Evolutionary conservation across 2,329 filamentous ascomycete genomes (phyloP), one percentile per base, ranked within the genome.

Genomic region (Colletotrichum musicola): DNA sequence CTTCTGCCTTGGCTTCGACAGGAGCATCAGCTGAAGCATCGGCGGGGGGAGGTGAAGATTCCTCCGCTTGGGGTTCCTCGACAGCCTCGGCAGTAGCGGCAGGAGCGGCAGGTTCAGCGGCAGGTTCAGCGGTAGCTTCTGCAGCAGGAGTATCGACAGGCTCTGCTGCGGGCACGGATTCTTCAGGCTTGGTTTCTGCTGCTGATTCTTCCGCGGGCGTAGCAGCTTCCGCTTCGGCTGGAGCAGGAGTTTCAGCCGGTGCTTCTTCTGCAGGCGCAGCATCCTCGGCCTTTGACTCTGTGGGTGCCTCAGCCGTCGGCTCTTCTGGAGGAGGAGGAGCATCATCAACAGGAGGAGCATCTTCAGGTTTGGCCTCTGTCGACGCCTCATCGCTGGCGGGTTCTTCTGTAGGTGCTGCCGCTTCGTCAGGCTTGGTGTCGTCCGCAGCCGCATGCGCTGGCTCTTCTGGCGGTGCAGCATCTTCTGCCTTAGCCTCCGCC

Each of bases 271-370:
- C 38, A 56, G 27, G 13, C 14, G 68, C 57, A 25, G 42, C 13
- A 27, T 46, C 46, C 46, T 70, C 57, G 4, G 62, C 63, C 22
- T 64, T 59, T 7, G 50, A n/a, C n/a, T 63, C 57, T 13, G 6
- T 25, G 4, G 55, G 4, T 4, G 40, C 6, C 18, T 58, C 55
- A 18, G 18, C 20, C 38, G 18, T 22, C 14, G 55, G 42, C 55
- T 58, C 55, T 46, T 46, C 44, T n/a, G 44, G 1, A n/a, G 44
- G 18, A 46, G 42, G 27, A 50, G 57, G 25, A 35, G 13, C 40
- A 42, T 25, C 30, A 9, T 35, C 57, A 7, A 27, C 22, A 25
- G 22, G 22, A 25, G 22, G 22, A 25, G 20, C 42, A 38, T 49
- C 57, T 35, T 35, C 57, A 14, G 46, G n/a, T 10, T 35, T 35